phyloP scores from a whole-genome alignment of 129 eudicot species.

The Calendula officinalis region DNA sequence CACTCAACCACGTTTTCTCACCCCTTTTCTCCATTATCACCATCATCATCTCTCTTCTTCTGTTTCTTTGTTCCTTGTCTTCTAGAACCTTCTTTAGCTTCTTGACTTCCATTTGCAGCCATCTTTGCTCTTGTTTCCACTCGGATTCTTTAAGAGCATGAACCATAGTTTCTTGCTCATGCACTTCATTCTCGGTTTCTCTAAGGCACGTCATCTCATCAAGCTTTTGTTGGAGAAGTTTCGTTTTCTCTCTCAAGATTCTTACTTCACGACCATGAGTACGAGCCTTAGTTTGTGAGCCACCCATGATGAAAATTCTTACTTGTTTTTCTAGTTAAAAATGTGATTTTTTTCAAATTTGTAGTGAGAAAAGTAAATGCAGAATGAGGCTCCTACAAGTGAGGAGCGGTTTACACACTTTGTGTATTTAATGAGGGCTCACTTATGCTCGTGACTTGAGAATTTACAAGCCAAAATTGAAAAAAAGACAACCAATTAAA shows the following conservation, averaged over 20 bases:
- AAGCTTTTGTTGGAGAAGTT: slow-evolving; percentile 54
- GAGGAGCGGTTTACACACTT: too few species aligned
- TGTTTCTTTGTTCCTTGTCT: slow-evolving; percentile 31
- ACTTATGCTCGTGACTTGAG: too few species aligned
- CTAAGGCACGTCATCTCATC: slow-evolving; percentile 54
- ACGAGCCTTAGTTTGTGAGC: slow-evolving; percentile 40
- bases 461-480: too few species aligned
- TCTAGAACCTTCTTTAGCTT: slow-evolving; percentile 40
- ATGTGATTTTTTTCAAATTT: too few species aligned
- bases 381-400: too few species aligned
- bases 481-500: too few species aligned
- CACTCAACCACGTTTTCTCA: slow-evolving; percentile 18
- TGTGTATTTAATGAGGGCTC: too few species aligned
- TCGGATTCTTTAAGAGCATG: slow-evolving; percentile 62
- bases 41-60: slow-evolving; percentile 13
- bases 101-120: slow-evolving; percentile 49
- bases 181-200: slow-evolving; percentile 54
- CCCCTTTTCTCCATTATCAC: slow-evolving; percentile 12
- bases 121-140: slow-evolving; percentile 71
- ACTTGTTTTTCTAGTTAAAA: too few species aligned
- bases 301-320: slow-evolving; percentile 61
- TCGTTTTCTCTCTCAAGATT: slow-evolving; percentile 46
- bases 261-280: slow-evolving; percentile 26
- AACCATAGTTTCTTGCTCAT: slow-evolving; percentile 57
- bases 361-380: too few species aligned